A percentile compares a stretch with the other conserved stretches of the same genome.
These are phyloP conservation scores for Stentor coeruleus DNA, from an alignment of 73 alveolate species.

Conservation along the genomic window DNA sequence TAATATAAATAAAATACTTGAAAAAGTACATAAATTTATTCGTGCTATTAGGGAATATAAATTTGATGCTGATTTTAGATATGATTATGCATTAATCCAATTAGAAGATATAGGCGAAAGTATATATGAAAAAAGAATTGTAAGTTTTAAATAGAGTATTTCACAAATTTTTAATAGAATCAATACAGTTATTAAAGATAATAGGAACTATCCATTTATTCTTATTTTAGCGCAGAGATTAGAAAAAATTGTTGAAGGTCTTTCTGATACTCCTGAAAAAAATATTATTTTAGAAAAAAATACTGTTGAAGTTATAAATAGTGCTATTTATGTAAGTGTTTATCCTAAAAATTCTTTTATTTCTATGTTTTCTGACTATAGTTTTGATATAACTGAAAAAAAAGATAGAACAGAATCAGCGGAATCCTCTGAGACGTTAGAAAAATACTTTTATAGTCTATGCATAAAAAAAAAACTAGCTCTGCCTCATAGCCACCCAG, in stretches of 20 bases:
- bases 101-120: background rate
- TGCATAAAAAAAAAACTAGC: background rate
- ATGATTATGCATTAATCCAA: background rate
- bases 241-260: background rate
- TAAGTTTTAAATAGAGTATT: background rate
- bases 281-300: background rate
- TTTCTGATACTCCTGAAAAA: background rate
- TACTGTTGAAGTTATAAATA: background rate
- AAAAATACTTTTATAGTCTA: background rate
- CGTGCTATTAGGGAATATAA: background rate
- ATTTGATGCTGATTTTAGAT: background rate
- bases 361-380: background rate
- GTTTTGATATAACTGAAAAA: background rate
- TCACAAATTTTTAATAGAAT: no score
- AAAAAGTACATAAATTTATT: background rate
- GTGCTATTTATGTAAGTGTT: background rate
- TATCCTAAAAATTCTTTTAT: background rate
- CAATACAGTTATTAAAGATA: background rate
- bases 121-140: background rate
- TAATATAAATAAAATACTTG: background rate
- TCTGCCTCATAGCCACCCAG: background rate
- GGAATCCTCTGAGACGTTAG: background rate
- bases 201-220: background rate
- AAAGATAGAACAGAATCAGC: background rate
- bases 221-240: background rate